Evolutionary conservation across 352 stramenopile genomes (phyloP), one percentile per base, ranked within the genome.

Genomic region (Globisporangium parvum): DNA sequence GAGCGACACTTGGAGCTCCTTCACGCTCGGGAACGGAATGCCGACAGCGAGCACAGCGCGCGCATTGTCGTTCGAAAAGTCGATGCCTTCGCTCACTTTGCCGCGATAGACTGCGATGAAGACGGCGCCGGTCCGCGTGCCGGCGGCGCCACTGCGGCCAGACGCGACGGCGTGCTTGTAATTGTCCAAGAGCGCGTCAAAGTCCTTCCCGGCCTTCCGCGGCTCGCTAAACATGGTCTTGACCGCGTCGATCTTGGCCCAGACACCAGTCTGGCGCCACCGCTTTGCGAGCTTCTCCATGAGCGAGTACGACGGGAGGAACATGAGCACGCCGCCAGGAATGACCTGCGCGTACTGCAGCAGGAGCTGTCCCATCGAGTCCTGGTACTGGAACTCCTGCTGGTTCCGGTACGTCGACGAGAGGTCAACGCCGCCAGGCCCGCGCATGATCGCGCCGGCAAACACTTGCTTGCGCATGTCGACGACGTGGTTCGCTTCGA

Each of bases 21-120:
- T 94, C 9, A 96, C 82, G 18, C 91, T 97, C 12, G 97, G 91
- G 73, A 97, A 99, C n/a, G 98, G 97, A 42, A 99, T 94, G 2
- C 98, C 98, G 21, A 98, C 98, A n/a, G 98, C 96, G 18, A 99
- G 75, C 14, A 99, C 97, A 18, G 87, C 87, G 33, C 97, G 81
- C 10, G 95, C 98, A 63, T 98, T 98, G 39, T 98, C 80, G 71
- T 99, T 96, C 14, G 85, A 91, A 65, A 99, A 99, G 71, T 99
- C 97, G 49, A 99, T 98, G 24, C 96, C 96, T 69, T 99, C 97
- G 59, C 87, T 98, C 39, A 99, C 96, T 76, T 99, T 99, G 39
- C 97, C 97, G 18, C 97, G 80, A 75, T 98, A 99, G 2, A 99
- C 96, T 1, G 95, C 97, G 57, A 99, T 87, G 51, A 99, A 92